phyloP scores from a whole-genome alignment of 129 eudicot genomes.

The Pseudognaphalium luteoalbum region DNA sequence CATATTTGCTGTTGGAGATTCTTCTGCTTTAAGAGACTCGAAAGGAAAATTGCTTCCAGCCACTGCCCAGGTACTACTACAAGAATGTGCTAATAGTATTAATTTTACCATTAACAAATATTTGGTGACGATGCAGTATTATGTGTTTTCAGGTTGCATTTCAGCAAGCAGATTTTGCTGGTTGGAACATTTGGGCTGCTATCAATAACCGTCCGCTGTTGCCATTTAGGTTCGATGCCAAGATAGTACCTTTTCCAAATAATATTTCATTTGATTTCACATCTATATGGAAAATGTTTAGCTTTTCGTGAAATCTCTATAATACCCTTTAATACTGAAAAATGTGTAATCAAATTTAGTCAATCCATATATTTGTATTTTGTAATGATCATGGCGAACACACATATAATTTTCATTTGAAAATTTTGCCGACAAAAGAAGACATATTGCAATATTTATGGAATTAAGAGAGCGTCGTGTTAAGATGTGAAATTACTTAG shows the following conservation, averaged over 20 bases:
- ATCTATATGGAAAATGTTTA: background rate
- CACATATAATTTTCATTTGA: background rate
- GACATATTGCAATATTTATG: background rate
- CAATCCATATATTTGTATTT: background rate
- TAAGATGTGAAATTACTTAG: background rate
- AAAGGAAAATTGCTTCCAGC: conserved; percentile 85
- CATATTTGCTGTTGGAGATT: conserved; percentile 95
- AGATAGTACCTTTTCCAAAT: background rate
- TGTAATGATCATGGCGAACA: background rate
- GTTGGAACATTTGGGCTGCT: conserved; percentile 99
- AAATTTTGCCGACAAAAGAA: background rate
- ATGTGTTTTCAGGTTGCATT: conserved; percentile 74
- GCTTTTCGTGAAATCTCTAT: background rate
- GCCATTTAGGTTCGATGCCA: conserved; percentile 73
- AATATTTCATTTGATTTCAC: background rate
- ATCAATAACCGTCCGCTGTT: conserved; percentile 83
- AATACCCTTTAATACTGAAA: conserved; percentile 5
- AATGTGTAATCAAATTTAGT: background rate
- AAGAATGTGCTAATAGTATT: conserved; percentile 11
- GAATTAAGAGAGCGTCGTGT: background rate
- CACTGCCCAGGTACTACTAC: conserved; percentile 79
- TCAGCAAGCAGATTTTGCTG: conserved; percentile 97
- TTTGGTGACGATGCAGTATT: background rate
- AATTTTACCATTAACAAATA: background rate
- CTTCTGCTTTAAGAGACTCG: conserved; percentile 80